Evolutionary conservation across 106 monocot species (phyloP).

Genomic region (Vanilla planifolia): DNA sequence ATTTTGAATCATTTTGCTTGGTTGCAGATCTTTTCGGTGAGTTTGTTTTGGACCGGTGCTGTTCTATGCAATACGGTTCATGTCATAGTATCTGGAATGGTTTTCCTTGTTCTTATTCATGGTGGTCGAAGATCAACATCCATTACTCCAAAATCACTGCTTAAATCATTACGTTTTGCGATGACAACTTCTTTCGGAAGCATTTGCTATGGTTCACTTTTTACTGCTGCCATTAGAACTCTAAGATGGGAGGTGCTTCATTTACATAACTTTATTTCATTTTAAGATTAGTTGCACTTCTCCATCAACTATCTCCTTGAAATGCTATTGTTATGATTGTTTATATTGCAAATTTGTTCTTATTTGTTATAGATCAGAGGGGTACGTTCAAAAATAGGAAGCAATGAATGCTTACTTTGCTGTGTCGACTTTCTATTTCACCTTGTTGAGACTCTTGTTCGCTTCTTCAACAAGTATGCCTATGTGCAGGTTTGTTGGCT

Average conservation of each 20-base stretch:
- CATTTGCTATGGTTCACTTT: slow-evolving; percentile 98
- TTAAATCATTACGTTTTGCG: slow-evolving; percentile 64
- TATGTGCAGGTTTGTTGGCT: slow-evolving; percentile 76
- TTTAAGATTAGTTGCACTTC: too few relatives aligned
- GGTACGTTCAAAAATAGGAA: slow-evolving; percentile 87
- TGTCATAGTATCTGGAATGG: slow-evolving; percentile 92
- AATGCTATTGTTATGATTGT: too few relatives aligned
- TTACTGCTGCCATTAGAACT: slow-evolving; percentile 93
- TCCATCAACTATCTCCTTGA: too few relatives aligned
- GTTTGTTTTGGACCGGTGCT: slow-evolving; percentile 99
- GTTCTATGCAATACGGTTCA: slow-evolving; percentile 90
- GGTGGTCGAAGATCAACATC: slow-evolving; percentile 50
- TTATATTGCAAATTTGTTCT: not conserved
- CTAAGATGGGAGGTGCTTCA: slow-evolving; percentile 78
- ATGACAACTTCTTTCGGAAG: slow-evolving; percentile 93
- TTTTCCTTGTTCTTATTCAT: slow-evolving; percentile 87
- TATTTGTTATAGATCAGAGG: slow-evolving; percentile 67
- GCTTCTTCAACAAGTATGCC: slow-evolving; percentile 99
- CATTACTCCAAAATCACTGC: slow-evolving; percentile 64
- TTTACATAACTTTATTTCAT: slow-evolving; percentile 2
- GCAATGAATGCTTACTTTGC: slow-evolving; percentile 94
- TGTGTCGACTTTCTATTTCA: slow-evolving; percentile 97
- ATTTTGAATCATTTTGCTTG: not conserved
- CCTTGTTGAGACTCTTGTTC: slow-evolving; percentile 94
- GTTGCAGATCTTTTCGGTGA: slow-evolving; percentile 85